phyloP scores from a whole-genome alignment of 176 grass and related monocot genomes.

The Raddia guianensis region DNA sequence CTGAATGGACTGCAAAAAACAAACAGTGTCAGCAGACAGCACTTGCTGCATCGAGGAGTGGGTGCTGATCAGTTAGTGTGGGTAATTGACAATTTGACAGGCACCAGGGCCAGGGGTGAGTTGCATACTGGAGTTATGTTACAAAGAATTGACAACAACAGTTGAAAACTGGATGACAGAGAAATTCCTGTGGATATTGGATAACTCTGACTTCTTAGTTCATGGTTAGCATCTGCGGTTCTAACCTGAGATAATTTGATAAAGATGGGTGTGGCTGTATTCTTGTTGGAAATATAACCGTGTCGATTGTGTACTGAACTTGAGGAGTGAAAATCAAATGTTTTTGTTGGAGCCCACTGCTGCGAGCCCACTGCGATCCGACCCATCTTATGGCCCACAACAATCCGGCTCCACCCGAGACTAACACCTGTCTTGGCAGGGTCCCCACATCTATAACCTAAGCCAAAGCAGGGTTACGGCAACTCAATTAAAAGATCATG shows the following conservation, averaged over 20 bases:
- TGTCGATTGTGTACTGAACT: neutral
- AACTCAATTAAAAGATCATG: too few species aligned
- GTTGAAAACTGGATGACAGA: neutral
- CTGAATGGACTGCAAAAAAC: too few species aligned
- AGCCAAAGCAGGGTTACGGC: too few species aligned
- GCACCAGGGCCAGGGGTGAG: neutral
- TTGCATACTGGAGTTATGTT: neutral
- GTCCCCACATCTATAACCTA: too few species aligned
- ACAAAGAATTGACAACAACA: neutral
- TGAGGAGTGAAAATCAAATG: neutral
- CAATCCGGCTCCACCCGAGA: too few species aligned
- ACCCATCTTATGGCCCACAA: too few species aligned
- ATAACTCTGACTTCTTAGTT: neutral
- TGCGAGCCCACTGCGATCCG: too few species aligned
- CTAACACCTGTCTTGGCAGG: too few species aligned
- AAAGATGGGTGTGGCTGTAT: neutral
- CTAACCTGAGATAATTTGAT: neutral
- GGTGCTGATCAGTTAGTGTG: neutral
- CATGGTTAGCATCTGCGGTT: neutral
- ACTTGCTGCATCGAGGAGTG: neutral
- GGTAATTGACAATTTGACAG: neutral
- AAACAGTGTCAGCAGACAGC: neutral
- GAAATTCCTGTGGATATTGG: neutral
- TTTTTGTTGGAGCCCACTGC: too few species aligned
- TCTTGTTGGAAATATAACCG: neutral